Conservation (phyloP, 192 early-diverging fungal genomes). For the Podila clonocystis region DNA sequence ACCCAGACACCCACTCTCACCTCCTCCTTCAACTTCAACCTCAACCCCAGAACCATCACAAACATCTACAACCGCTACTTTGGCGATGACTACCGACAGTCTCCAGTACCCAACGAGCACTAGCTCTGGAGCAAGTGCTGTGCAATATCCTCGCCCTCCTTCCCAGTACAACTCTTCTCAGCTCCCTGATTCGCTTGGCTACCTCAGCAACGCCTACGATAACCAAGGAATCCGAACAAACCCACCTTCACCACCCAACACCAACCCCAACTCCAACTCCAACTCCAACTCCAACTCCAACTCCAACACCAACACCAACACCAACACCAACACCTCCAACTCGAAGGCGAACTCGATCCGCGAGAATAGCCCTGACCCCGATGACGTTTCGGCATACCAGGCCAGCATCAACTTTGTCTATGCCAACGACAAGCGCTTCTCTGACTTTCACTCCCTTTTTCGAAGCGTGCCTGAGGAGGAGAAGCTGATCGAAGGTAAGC, state of each 20-base stretch:
- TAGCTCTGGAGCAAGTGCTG: background rate
- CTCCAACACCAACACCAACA: background rate
- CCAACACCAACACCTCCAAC: background rate
- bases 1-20: background rate
- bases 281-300: background rate
- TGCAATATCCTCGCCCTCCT: too few species aligned
- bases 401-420: slow-evolving; percentile 37
- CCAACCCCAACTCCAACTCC: background rate
- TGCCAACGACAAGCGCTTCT: slow-evolving; percentile 58
- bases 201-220: too few species aligned
- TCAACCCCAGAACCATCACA: background rate
- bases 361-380: background rate
- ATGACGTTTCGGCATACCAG: background rate
- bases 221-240: background rate
- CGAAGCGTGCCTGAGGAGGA: slow-evolving; percentile 66
- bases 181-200: too few species aligned
- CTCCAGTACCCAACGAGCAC: background rate
- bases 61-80: background rate
- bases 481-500: slow-evolving; percentile 61
- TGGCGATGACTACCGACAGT: background rate
- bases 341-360: background rate
- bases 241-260: background rate
- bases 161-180: too few species aligned
- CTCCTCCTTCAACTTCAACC: background rate
- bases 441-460: slow-evolving; percentile 64